phyloP scores from a whole-genome alignment of 805 yeast genomes.

The Starmerella riodocensis region DNA sequence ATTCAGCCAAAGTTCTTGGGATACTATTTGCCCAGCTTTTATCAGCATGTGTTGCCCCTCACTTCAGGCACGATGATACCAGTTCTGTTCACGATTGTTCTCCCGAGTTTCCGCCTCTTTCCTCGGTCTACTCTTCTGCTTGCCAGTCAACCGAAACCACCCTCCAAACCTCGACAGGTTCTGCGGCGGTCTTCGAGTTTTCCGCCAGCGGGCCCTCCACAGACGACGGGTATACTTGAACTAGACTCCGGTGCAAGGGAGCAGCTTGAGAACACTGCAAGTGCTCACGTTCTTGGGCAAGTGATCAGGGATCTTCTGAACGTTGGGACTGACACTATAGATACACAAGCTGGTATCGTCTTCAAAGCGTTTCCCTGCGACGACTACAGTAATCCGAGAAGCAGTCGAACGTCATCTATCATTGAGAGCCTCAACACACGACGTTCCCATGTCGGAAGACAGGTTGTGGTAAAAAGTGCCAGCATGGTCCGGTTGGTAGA shows the following conservation, averaged over 20 bases:
- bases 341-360: slow-evolving; percentile 41
- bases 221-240: slow-evolving; percentile 36
- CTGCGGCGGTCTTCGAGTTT: slow-evolving; percentile 27
- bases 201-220: slow-evolving; percentile 25
- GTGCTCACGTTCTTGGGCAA: slow-evolving; percentile 39
- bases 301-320: slow-evolving; percentile 52
- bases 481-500: slow-evolving; percentile 67
- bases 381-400: slow-evolving; percentile 26
- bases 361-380: slow-evolving; percentile 42
- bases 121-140: slow-evolving; percentile 36
- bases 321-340: slow-evolving; percentile 44
- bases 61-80: slow-evolving; percentile 53
- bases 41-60: slow-evolving; percentile 41
- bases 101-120: slow-evolving; percentile 45
- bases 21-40: slow-evolving; percentile 32
- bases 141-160: slow-evolving; percentile 34
- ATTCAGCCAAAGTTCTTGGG: slow-evolving; percentile 51
- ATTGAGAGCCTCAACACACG: slow-evolving; percentile 35
- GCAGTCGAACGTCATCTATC: slow-evolving; percentile 29
- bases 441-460: neutral
- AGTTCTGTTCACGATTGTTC: slow-evolving; percentile 44
- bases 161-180: slow-evolving; percentile 3
- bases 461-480: slow-evolving; percentile 51
- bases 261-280: slow-evolving; percentile 24
- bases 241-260: slow-evolving; percentile 33